Conservation (phyloP, 768 basidiomycete genomes). For the Collybia mongolica region DNA sequence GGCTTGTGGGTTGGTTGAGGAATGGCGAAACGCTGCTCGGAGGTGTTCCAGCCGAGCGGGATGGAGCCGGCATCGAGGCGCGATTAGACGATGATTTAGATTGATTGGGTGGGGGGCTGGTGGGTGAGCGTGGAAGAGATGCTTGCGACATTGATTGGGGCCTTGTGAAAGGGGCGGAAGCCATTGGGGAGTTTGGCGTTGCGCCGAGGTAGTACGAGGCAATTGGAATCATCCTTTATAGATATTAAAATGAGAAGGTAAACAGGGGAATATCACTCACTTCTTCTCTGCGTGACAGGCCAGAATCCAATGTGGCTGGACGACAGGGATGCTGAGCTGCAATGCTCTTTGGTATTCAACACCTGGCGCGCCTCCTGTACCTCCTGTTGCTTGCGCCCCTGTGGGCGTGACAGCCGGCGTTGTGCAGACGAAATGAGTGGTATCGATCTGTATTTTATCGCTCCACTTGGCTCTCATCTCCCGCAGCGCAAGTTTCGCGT, state of each 20-base stretch:
- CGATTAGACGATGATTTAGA: constrained; percentile 44
- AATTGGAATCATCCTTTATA: constrained; percentile 80
- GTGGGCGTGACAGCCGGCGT: constrained; percentile 71
- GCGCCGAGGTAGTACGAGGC: constrained; percentile 79
- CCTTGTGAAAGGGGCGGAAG: constrained; percentile 43
- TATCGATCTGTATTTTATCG: constrained; percentile 94
- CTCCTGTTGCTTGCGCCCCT: constrained; percentile 56
- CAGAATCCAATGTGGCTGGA: constrained; percentile 92
- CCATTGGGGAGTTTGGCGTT: constrained; percentile 43
- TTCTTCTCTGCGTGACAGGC: constrained; percentile 85
- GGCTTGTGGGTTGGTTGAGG: constrained; percentile 36
- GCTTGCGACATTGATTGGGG: constrained; percentile 81
- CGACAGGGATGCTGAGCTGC: constrained; percentile 91
- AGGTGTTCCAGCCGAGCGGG: constrained; percentile 43
- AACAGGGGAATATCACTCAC: constrained; percentile 37
- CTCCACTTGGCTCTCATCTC: constrained; percentile 92
- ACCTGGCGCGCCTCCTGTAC: constrained; percentile 58
- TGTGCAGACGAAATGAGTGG: constrained; percentile 97
- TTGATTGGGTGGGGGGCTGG: constrained; percentile 31
- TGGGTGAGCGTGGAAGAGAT: constrained; percentile 43
- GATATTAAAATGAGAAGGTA: not conserved
- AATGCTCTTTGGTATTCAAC: constrained; percentile 94
- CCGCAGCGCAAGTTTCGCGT: constrained; percentile 75
- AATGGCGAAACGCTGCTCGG: constrained; percentile 36
- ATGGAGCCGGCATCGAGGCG: constrained; percentile 65